Evolutionary conservation across 2,329 filamentous ascomycete genomes (phyloP), one percentile per base, ranked within the genome.

Genomic region (Fusarium liriodendri): DNA sequence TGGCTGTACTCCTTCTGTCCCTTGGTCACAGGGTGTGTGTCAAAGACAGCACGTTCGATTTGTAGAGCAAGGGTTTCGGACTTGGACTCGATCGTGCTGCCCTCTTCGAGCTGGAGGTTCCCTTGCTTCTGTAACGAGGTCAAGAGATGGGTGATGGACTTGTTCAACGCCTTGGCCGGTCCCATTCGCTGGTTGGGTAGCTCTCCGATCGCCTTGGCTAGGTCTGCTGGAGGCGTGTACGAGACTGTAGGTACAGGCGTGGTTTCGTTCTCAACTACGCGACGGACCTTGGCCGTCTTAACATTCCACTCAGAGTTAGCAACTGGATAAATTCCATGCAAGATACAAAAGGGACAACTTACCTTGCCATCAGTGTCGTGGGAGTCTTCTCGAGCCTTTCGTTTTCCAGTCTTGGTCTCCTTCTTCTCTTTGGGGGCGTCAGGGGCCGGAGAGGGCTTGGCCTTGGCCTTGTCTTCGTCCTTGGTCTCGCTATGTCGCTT

Each of bases 11-110:
- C 85, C 67, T 85, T 85, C 27, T 86, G 84, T 16, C 82, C 81
- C 72, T 82, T 84, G 47, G 76, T 81, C 37, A 83, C 84, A 1
- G 86, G 85, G 65, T 92, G 88, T 0, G 86, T 87, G 70, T 89
- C 88, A 66, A 88, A 85, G 16, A 92, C 88, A 5, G 90, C 90
- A 77, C 94, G 90, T 84, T 98, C 95, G 70, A 98, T 93, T 73
- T 94, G 89, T 29, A 98, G 84, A 16, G 93, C 94, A 54, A 95
- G 88, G 25, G 88, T 88, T 79, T 93, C 91, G 13, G 93, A 91
- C 67, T 94, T 85, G 11, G 87, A 87, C 58, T 92, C 90, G 16
- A 89, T 86, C 0, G 90, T 90, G 64, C 91, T 87, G 55, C 89
- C 92, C 60, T 91, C 87, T 2, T 91, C 88, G 20, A 95, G 84